Conservation (phyloP, 1,284 basidiomycete genomes). For the Hortiboletus rubellus region DNA sequence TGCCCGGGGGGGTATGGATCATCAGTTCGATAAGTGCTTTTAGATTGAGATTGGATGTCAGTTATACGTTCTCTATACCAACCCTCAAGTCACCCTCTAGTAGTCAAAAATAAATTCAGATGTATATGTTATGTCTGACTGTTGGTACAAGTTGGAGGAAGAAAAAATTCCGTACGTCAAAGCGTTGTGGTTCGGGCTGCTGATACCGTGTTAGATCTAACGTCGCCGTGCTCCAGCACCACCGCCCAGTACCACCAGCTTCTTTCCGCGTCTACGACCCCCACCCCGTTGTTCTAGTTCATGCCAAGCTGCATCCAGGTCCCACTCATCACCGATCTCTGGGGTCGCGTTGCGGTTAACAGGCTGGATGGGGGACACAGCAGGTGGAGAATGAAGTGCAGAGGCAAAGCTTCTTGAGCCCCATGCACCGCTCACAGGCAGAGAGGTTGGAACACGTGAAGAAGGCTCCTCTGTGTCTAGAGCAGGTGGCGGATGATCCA, state of each 20-base stretch:
- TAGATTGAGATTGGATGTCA: neutral
- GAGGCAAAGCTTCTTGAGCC: constrained; percentile 77
- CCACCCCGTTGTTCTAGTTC: constrained; percentile 64
- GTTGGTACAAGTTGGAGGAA: constrained; percentile 14
- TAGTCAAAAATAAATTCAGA: neutral
- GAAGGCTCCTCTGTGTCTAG: constrained; percentile 32
- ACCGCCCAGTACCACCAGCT: constrained; percentile 67
- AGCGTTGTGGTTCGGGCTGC: neutral
- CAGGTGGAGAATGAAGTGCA: constrained; percentile 52
- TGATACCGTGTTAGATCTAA: constrained; percentile 17
- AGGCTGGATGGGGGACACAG: constrained; percentile 14
- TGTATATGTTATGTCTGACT: constrained; percentile 15
- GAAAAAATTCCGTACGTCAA: neutral
- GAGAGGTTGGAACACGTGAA: constrained; percentile 27
- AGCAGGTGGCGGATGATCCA: constrained; percentile 22
- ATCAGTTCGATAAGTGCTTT: constrained; percentile 54
- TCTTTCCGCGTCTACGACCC: constrained; percentile 59
- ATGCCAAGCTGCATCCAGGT: constrained; percentile 79
- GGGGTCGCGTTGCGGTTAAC: constrained; percentile 28
- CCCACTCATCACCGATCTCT: constrained; percentile 64
- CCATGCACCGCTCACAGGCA: constrained; percentile 61
- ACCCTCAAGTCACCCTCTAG: neutral
- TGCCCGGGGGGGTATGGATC: constrained; percentile 66
- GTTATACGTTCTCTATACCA: neutral
- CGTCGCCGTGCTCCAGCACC: constrained; percentile 48